Evolutionary conservation across 1,284 basidiomycete species (phyloP).

Genomic region (Hortiboletus rubellus): DNA sequence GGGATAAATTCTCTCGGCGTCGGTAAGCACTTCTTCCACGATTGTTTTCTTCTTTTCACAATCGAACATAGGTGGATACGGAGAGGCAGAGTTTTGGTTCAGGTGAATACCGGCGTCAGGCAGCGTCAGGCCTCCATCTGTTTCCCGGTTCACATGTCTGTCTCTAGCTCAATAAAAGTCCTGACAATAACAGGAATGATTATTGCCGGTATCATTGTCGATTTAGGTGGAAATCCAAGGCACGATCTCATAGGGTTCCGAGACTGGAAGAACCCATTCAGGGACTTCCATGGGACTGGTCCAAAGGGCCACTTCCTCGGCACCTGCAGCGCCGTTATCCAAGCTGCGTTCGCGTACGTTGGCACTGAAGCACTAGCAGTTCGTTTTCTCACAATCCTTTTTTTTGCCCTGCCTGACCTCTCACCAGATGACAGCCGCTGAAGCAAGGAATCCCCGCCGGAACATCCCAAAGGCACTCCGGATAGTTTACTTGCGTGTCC

Average conservation of each 20-base stretch:
- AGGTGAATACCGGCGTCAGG: constrained; percentile 4
- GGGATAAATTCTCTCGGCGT: constrained; percentile 60
- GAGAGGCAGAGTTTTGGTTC: constrained; percentile 58
- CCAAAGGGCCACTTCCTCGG: constrained; percentile 45
- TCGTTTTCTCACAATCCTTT: constrained; percentile 2
- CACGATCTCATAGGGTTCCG: constrained; percentile 41
- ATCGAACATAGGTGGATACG: constrained; percentile 39
- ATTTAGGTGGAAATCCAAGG: constrained; percentile 42
- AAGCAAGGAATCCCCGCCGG: constrained; percentile 37
- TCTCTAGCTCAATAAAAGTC: constrained; percentile 43
- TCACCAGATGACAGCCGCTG: constrained; percentile 49
- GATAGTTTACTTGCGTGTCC: constrained; percentile 54
- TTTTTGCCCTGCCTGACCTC: background rate
- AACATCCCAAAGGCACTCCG: constrained; percentile 48
- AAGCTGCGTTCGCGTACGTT: constrained; percentile 51
- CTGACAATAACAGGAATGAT: constrained; percentile 44
- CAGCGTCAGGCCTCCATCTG: background rate
- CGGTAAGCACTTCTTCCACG: constrained; percentile 32
- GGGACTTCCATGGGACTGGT: constrained; percentile 32
- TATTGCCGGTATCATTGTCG: constrained; percentile 42
- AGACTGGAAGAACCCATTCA: constrained; percentile 47
- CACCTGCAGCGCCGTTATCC: constrained; percentile 45
- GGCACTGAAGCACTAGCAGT: constrained; percentile 61
- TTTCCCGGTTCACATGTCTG: background rate
- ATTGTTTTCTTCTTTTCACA: background rate